Base-by-base conservation (phyloP, 2,329 filamentous ascomycete genomes). In the Conoideocrella luteorostrata region DNA sequence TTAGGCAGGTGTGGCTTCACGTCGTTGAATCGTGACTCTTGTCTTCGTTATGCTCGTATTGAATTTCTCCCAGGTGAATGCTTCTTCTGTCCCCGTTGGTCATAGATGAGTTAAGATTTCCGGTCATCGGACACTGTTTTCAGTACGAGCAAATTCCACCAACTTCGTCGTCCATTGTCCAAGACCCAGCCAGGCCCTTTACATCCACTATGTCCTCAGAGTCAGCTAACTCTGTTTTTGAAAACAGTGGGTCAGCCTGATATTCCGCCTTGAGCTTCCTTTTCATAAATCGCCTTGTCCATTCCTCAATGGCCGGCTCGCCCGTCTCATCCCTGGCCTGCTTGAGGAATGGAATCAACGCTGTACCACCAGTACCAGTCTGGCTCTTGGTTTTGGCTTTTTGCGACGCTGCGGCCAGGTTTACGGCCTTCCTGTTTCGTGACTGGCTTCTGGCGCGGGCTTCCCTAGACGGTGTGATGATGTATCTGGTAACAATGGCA, bases 271-370 rank as follows among this genome's bases (percentile, higher is more conserved):
- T 66, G 66, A 69, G 63, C 57, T 73, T 68, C 29, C 74, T 66
- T 53, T 68, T 75, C 74, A 80, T 78, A 54, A 80, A 78, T 15
- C 68, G 64, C 50, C 62, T 70, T 1, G 77, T 74, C 80, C 80
- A 84, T 41, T 72, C 68, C 53, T 79, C 75, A 29, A 97, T 83
- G 1, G 90, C 88, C 2, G 89, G 88, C 63, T 97, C 91, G 13
- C 88, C 87, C 1, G 93, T 98, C 72, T 98, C 93, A 57, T 98
- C 90, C 22, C 93, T 77, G 4, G 93, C 93, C 66, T 98, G 93
- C 66, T 97, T 96, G 48, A 98, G 71, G 66, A 98, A 98, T 0
- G 91, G 88, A 44, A 98, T 96, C 45, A 98, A 70, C 0, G 90
- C 87, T 0, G 93, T 97, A 13, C 93, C 93, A 12, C 93, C 93